phyloP scores from a whole-genome alignment of 345 rosid genomes.

The Gossypioides kirkii region DNA sequence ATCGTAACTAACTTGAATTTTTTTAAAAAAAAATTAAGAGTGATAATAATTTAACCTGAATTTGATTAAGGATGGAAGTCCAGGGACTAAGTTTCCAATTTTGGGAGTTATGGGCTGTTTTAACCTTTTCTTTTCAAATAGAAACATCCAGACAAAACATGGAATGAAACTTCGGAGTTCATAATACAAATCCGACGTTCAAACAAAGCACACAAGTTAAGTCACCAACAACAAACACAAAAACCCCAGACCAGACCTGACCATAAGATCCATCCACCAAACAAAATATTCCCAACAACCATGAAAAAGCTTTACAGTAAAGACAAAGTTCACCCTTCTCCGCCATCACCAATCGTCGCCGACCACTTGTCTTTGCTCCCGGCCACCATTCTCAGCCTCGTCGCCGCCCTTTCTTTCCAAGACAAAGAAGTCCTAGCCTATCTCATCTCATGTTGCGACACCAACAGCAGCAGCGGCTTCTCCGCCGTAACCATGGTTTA shows the following conservation, averaged over 20 bases:
- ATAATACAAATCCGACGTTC: not conserved
- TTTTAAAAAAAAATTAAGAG: too few relatives aligned
- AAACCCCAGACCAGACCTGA: not conserved
- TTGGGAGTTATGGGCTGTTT: too few relatives aligned
- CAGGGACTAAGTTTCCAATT: too few relatives aligned
- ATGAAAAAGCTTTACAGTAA: conserved; percentile 50
- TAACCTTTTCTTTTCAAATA: too few relatives aligned
- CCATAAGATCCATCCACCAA: not conserved
- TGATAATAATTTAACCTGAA: too few relatives aligned
- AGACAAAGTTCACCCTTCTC: conserved; percentile 43
- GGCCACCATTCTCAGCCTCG: conserved; percentile 39
- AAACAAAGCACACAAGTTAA: not conserved
- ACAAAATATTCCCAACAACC: not conserved
- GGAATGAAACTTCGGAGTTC: not conserved
- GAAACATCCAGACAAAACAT: not conserved
- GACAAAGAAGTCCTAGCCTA: conserved; percentile 43
- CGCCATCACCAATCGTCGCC: conserved; percentile 16
- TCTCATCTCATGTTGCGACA: conserved; percentile 26
- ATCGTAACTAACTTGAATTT: too few relatives aligned
- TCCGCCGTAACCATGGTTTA: conserved; percentile 6
- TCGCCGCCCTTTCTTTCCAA: conserved; percentile 37
- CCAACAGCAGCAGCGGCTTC: not conserved
- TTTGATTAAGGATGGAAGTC: too few relatives aligned
- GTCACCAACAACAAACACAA: not conserved
- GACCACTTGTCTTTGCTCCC: conserved; percentile 50